Base-by-base conservation (phyloP, 306 rosid species). In the Albizia julibrissin region DNA sequence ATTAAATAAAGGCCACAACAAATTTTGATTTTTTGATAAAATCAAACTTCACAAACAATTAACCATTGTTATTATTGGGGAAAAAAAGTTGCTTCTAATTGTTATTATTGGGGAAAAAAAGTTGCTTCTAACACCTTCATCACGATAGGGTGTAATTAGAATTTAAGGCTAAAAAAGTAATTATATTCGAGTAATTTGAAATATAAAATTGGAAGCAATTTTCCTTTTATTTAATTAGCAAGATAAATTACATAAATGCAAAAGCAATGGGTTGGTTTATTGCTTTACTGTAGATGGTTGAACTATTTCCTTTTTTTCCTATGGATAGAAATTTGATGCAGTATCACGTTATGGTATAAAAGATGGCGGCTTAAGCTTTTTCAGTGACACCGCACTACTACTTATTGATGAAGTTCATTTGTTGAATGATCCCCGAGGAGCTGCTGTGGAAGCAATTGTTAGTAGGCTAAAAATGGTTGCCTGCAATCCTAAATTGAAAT, bases 381-480 rank as follows among this genome's bases (percentile, higher is more conserved):
- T 95, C 85, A 85, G 99, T 22, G 99, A 93, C 86, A 93, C 93
- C 70, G 89, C 98, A 50, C 97, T 95, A 49, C 84, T 95, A 81
- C 92, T 95, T 74, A 93, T 95, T 79, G 99, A 95, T 83, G 99
- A 95, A 91, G 99, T 92, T 84, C 99, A 95, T 86, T 91, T 95
- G 56, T 84, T 95, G 91, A 95, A 91, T 82, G 99, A 95, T 89
- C 93, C 95, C 76, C 99, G 99, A 61, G 99, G 99, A 88, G 99
- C 99, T 9, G 89, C 89, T 47, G 87, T 95, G 87, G 99, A 95
- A 89, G 98, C 98, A 64, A 89, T 95, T 81, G 95, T 95, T 81
- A 93, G 99, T 75, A 93, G 99, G 86, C 87, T 93, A 73, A 93
- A 95, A 87, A 91, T 95, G 89, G 89, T 93, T 79, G 59, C 99